Conservation (phyloP, 345 rosid genomes). For the Populus nigra region DNA sequence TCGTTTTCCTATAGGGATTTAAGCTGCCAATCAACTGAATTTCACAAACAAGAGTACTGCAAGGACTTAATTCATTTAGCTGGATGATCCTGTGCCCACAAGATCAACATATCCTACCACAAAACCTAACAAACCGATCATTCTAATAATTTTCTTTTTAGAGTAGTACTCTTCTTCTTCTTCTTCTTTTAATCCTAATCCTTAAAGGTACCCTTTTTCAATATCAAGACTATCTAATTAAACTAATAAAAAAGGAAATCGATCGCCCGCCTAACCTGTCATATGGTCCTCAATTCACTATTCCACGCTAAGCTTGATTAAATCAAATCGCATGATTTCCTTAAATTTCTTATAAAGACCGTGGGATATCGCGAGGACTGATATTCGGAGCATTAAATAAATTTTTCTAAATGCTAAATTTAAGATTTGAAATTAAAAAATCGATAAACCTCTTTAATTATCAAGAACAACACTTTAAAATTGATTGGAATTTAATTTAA, state of each 20-base stretch:
- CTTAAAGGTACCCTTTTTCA: neutral
- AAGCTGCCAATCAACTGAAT: neutral
- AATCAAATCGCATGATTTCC: too few species aligned
- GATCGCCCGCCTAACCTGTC: constrained; percentile 8
- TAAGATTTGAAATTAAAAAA: too few species aligned
- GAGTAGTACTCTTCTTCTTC: too few species aligned
- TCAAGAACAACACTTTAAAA: too few species aligned
- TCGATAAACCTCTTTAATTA: too few species aligned
- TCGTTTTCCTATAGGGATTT: too few species aligned
- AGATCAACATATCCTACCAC: neutral
- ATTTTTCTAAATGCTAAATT: too few species aligned
- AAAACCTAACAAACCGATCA: constrained; percentile 13
- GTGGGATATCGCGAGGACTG: neutral
- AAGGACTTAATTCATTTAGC: neutral
- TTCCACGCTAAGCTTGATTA: neutral
- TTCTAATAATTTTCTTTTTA: too few species aligned
- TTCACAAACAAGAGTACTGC: neutral
- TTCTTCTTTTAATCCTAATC: too few species aligned
- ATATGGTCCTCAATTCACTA: neutral
- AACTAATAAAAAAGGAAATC: neutral
- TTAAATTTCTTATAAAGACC: neutral
- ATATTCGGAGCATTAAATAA: too few species aligned
- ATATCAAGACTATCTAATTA: neutral
- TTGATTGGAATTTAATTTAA: neutral
- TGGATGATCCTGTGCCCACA: neutral